Evolutionary conservation across 805 yeast species (phyloP), one percentile per base, ranked within the genome.

Genomic region (Cyberlindnera euphorbiiphila): DNA sequence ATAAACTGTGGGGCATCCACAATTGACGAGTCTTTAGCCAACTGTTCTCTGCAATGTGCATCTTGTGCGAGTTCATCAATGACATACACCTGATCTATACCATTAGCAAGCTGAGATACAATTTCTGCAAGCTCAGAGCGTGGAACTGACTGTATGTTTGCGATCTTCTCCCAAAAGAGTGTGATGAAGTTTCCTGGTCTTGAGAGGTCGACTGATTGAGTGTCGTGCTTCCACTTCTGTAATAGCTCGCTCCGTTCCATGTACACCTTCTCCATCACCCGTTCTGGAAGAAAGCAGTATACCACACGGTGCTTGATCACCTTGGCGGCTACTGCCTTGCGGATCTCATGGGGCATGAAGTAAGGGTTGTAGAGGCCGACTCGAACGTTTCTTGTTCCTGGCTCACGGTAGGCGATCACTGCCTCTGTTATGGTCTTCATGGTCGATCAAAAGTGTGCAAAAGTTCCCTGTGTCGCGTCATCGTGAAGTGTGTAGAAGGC

Each of bases 291-390:
- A 23, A 28, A 36, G 29, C n/a, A 29, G 34, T 33, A 37, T 27
- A 37, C 15, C 9, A 41, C 31, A 3, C 31, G 15, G 29, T 36
- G 36, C 28, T 41, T 41, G 32, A 36, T 34, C 18, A 41, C 15
- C 29, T 25, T 34, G 39, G 45, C 36, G 39, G 45, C 45, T 25
- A 41, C 45, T 20, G 26, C 31, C 31, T 41, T 41, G 23, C 45
- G 38, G 25, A 41, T 41, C 34, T 41, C 45, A 13, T 36, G 41
- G 8, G 45, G 45, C 45, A 41, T 41, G 41, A 36, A 41, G 41
- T 41, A 41, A 2, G 45, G 45, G 28, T 41, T 41, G 27, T 41
- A 41, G 21, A 29, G 41, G 13, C 41, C 45, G 10, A 41, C 36
- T 13, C 41, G 34, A 12, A 41, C 7, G 14, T 19, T 33, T 20